Evolutionary conservation across 2,329 filamentous ascomycete genomes (phyloP).

Genomic region (Pseudogymnoascus sp.): DNA sequence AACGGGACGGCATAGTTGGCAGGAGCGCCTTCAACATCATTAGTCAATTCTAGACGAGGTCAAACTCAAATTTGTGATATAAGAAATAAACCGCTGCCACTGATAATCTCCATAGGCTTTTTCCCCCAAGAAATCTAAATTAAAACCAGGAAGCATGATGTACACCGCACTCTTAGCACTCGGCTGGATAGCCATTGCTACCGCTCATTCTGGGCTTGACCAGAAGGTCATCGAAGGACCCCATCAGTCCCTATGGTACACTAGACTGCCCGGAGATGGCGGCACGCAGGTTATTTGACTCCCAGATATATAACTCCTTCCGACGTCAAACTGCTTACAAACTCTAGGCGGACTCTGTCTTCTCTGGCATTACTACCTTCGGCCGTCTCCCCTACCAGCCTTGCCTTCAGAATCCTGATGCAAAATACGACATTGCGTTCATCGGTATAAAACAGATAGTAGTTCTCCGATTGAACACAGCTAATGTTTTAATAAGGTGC

Average conservation of each 20-base stretch:
- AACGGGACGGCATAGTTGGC: neutral
- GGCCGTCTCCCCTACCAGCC: conserved; percentile 70
- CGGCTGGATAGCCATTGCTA: neutral
- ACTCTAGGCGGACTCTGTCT: conserved; percentile 70
- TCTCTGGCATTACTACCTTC: conserved; percentile 82
- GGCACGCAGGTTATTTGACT: conserved; percentile 59
- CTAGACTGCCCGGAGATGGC: conserved; percentile 71
- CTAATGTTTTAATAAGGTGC: conserved; percentile 44
- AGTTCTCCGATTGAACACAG: conserved; percentile 12
- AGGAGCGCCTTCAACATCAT: neutral
- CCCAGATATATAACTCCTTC: neutral
- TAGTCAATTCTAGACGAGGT: neutral
- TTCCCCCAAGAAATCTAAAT: neutral
- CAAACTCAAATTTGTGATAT: neutral
- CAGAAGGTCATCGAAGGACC: conserved; percentile 45
- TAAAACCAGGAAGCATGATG: neutral
- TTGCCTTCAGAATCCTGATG: conserved; percentile 61
- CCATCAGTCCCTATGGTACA: conserved; percentile 73
- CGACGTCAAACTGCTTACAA: conserved; percentile 6
- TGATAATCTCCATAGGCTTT: neutral
- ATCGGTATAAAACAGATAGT: conserved; percentile 46
- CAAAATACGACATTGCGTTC: conserved; percentile 78
- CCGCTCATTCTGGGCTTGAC: neutral
- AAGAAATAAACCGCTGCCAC: neutral
- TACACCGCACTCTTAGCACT: neutral